Evolutionary conservation across 2,329 filamentous ascomycete species (phyloP).

Genomic region (Ophiosphaerella herpotricha): DNA sequence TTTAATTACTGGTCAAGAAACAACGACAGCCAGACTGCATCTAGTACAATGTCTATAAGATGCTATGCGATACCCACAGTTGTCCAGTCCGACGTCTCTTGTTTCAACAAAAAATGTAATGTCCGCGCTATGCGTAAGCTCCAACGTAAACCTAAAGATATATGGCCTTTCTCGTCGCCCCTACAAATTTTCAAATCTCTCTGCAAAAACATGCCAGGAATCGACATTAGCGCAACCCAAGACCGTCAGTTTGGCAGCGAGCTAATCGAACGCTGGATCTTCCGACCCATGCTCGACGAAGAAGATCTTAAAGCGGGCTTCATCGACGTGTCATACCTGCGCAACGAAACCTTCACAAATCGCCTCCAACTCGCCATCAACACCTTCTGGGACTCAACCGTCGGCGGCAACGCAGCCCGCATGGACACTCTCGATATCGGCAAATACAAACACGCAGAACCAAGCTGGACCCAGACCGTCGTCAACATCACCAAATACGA

Average conservation of each 20-base stretch:
- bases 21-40: background rate
- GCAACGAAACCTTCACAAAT: background rate
- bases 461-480: background rate
- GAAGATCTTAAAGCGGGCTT: background rate
- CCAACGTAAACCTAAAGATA: background rate
- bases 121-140: conserved; percentile 1
- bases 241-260: background rate
- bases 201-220: background rate
- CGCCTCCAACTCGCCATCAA: conserved; percentile 12
- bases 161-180: background rate
- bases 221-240: background rate
- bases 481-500: background rate
- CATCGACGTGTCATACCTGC: background rate
- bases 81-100: conserved; percentile 1
- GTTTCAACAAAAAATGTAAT: background rate
- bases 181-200: background rate
- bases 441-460: background rate
- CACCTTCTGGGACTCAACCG: conserved; percentile 9
- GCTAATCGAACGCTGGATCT: conserved; percentile 1
- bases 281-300: background rate
- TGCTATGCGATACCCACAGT: background rate
- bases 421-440: background rate
- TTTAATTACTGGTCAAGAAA: background rate
- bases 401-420: conserved; percentile 1
- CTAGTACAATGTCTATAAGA: background rate